phyloP scores from a whole-genome alignment of 169 alveolate species.

The Eimeria brunetti region DNA sequence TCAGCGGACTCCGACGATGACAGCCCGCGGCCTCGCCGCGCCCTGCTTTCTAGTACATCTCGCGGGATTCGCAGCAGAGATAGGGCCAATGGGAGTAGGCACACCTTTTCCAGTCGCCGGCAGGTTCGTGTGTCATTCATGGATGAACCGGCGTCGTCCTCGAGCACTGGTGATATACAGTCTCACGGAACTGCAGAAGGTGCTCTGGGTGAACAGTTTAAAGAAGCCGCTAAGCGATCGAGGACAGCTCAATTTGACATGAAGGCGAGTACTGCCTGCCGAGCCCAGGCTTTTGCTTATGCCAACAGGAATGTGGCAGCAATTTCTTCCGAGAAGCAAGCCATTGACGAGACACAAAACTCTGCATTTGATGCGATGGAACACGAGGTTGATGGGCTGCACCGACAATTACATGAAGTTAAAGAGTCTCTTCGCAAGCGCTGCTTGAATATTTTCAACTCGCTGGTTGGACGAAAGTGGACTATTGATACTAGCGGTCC shows the following conservation, averaged over 20 bases:
- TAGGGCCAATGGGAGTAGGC: not conserved
- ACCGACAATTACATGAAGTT: slow-evolving; percentile 20
- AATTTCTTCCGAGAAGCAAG: slow-evolving; percentile 30
- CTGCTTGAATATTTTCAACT: slow-evolving; percentile 21
- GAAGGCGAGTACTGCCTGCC: slow-evolving; percentile 1
- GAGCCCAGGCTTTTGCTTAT: slow-evolving; percentile 25
- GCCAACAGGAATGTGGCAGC: slow-evolving; percentile 57
- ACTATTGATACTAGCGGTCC: slow-evolving; percentile 50
- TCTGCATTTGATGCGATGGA: slow-evolving; percentile 36
- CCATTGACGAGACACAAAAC: slow-evolving; percentile 27
- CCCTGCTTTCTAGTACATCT: not conserved
- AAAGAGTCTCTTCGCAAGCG: slow-evolving; percentile 34
- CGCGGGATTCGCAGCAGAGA: not conserved
- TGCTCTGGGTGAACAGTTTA: not conserved
- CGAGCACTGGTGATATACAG: not conserved
- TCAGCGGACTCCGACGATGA: not conserved
- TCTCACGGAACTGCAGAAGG: not conserved
- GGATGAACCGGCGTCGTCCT: not conserved
- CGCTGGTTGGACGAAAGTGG: slow-evolving; percentile 54
- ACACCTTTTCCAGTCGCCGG: not conserved
- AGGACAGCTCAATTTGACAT: not conserved
- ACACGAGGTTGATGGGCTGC: slow-evolving; percentile 6
- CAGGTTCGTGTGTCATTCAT: slow-evolving; percentile 41
- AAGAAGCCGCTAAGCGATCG: not conserved
- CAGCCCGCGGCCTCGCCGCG: not conserved